These are phyloP conservation scores for Aspergillus hortae DNA, from an alignment of 2,329 filamentous ascomycete species.

Conservation along the genomic window DNA sequence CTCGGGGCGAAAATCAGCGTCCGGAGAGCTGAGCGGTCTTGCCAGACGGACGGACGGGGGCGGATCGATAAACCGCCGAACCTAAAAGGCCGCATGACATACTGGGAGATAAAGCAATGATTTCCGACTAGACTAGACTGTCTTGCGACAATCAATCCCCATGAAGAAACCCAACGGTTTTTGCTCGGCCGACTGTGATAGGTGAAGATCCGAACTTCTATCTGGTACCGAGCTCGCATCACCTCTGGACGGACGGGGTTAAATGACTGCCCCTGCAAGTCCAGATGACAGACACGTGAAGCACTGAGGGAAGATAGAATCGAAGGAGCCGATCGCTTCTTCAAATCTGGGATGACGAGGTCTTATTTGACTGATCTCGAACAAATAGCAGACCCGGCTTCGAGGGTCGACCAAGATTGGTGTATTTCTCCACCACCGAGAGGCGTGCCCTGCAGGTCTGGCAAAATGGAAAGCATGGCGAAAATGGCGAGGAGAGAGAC, in stretches of 20 bases:
- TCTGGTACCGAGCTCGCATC: constrained; percentile 6
- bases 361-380: constrained; percentile 12
- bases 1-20: constrained; percentile 6
- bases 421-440: neutral
- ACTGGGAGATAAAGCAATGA: constrained; percentile 16
- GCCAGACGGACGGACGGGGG: constrained; percentile 20
- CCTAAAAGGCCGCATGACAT: constrained; percentile 33
- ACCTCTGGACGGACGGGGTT: neutral
- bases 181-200: neutral
- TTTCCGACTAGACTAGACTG: constrained; percentile 7
- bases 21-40: constrained; percentile 3
- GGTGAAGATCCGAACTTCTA: neutral
- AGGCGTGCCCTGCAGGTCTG: neutral
- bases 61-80: constrained; percentile 34
- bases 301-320: constrained; percentile 1
- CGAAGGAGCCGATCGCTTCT: constrained; percentile 8
- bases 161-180: constrained; percentile 14
- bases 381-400: constrained; percentile 7
- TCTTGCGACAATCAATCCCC: constrained; percentile 10
- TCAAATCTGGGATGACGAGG: constrained; percentile 7
- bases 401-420: neutral
- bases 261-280: neutral
- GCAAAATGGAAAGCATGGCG: neutral
- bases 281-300: constrained; percentile 11
- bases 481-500: neutral